Evolutionary conservation across 2,329 filamentous ascomycete species (phyloP).

Genomic region (Penicillium sp.): DNA sequence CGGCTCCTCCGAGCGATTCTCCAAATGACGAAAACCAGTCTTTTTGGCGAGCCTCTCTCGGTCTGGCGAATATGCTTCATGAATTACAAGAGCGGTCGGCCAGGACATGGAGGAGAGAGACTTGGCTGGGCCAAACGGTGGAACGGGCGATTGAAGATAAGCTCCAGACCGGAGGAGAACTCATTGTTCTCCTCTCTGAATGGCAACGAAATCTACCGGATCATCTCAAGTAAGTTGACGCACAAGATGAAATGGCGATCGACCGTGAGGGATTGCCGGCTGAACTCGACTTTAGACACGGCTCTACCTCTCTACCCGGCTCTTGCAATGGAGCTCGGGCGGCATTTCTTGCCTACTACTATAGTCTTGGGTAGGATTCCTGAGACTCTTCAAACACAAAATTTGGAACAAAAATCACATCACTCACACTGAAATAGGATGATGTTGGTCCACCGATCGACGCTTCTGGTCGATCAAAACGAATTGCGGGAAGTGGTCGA

Average conservation of each 20-base stretch:
- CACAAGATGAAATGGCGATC: no score
- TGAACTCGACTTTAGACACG: background rate
- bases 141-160: slow-evolving; percentile 12
- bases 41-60: slow-evolving; percentile 2
- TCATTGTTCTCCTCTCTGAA: slow-evolving; percentile 1
- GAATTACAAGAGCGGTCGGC: slow-evolving; percentile 10
- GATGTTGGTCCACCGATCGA: slow-evolving; percentile 3
- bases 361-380: slow-evolving; percentile 1
- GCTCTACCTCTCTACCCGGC: background rate
- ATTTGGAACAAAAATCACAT: no score
- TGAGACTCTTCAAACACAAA: background rate
- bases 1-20: background rate
- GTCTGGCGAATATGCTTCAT: slow-evolving; percentile 8
- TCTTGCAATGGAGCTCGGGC: background rate
- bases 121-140: slow-evolving; percentile 7
- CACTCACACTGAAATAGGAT: background rate
- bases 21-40: background rate
- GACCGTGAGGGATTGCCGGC: no score
- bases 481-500: slow-evolving; percentile 6
- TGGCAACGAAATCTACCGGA: slow-evolving; percentile 5
- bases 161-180: slow-evolving; percentile 5
- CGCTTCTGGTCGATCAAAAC: slow-evolving; percentile 2
- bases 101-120: slow-evolving; percentile 7
- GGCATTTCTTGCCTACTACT: slow-evolving; percentile 4
- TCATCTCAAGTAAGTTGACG: background rate